These are phyloP conservation scores for Juncus inflexus DNA, from an alignment of 176 grass and related monocot genomes.

Conservation along the genomic window DNA sequence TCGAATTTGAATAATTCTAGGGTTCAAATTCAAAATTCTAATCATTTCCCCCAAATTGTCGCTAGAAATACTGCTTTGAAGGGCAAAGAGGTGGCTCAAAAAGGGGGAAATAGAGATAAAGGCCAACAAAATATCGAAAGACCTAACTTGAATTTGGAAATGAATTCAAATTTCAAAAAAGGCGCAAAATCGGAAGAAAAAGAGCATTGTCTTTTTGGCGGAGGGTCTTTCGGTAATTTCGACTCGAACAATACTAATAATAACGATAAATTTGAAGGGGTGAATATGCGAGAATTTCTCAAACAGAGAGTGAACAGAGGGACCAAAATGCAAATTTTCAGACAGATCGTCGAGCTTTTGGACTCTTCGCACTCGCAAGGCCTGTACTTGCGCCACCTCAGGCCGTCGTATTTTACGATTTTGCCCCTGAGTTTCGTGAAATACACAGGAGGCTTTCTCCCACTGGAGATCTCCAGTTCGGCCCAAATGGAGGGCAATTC, in stretches of 20 bases:
- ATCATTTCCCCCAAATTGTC: constrained; percentile 37
- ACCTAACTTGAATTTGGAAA: constrained; percentile 41
- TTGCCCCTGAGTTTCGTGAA: constrained; percentile 51
- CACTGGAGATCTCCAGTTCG: constrained; percentile 42
- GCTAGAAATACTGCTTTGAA: constrained; percentile 43
- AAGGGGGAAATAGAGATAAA: constrained; percentile 34
- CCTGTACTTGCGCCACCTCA: constrained; percentile 58
- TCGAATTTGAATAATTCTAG: background rate
- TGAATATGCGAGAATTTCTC: constrained; percentile 74
- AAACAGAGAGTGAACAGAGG: constrained; percentile 50
- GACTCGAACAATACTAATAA: constrained; percentile 21
- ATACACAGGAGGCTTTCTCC: constrained; percentile 59
- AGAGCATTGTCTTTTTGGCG: constrained; percentile 14
- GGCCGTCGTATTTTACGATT: constrained; percentile 68
- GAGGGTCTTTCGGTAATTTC: background rate
- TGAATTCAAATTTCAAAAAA: constrained; percentile 18
- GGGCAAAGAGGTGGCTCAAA: constrained; percentile 60
- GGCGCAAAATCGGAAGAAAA: constrained; percentile 30
- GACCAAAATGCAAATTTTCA: constrained; percentile 83
- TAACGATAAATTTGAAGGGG: constrained; percentile 28
- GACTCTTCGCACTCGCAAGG: constrained; percentile 62
- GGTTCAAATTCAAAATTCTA: constrained; percentile 16
- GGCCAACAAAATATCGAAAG: constrained; percentile 39
- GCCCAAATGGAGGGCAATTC: constrained; percentile 35
- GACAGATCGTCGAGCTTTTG: constrained; percentile 66